Conservation (phyloP, 495 filamentous ascomycete genomes). For the Parathielavia hyrcaniae region DNA sequence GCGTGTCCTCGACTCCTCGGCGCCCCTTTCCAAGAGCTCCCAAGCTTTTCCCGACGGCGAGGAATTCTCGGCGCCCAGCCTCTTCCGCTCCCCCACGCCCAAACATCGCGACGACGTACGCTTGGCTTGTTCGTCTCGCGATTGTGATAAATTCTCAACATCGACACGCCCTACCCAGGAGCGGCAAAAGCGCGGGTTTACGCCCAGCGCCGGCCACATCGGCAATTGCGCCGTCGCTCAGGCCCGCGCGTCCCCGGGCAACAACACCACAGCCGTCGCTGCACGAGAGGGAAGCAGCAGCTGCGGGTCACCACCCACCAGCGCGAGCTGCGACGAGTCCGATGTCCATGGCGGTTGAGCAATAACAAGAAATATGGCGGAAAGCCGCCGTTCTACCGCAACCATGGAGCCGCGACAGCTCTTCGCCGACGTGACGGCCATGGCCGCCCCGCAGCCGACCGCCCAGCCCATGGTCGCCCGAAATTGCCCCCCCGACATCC, state of each 20-base stretch:
- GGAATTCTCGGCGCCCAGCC: conserved; percentile 36
- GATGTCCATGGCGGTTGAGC: conserved; percentile 34
- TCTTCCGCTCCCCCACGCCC: conserved; percentile 26
- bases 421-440: conserved; percentile 16
- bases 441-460: conserved; percentile 15
- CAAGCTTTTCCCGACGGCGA: conserved; percentile 18
- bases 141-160: not conserved
- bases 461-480: conserved; percentile 17
- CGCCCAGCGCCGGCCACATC: not conserved
- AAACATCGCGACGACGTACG: conserved; percentile 21
- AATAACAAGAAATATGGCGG: conserved; percentile 25
- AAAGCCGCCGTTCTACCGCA: conserved; percentile 26
- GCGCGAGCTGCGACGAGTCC: conserved; percentile 9
- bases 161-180: not conserved
- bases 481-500: conserved; percentile 34
- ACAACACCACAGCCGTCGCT: not conserved
- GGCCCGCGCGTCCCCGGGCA: not conserved
- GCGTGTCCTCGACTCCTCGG: conserved; percentile 14
- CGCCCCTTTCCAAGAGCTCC: conserved; percentile 2
- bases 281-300: not conserved
- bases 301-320: not conserved
- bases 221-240: conserved; percentile 6
- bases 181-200: no score
- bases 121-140: conserved; percentile 12
- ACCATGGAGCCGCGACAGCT: conserved; percentile 27